phyloP scores from a whole-genome alignment of 148 eudicot species.

The Persicaria tinctoria region DNA sequence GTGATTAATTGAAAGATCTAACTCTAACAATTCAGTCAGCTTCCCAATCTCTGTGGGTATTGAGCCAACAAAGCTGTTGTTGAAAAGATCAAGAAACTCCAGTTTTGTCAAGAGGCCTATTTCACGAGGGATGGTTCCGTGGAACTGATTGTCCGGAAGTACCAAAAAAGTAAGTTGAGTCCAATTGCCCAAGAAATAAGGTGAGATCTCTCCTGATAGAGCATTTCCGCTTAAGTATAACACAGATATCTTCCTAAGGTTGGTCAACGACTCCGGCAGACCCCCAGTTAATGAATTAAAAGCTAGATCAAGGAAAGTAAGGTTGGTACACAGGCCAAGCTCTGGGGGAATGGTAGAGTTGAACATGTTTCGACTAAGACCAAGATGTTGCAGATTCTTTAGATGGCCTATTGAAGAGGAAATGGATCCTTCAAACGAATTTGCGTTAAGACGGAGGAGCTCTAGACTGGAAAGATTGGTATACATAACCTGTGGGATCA shows the following conservation, averaged over 20 bases:
- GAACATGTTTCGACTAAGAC: background rate
- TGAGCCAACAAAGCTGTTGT: constrained; percentile 22
- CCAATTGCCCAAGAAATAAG: constrained; percentile 24
- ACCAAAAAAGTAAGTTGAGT: constrained; percentile 24
- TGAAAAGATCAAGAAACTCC: constrained; percentile 13
- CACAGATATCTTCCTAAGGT: constrained; percentile 18
- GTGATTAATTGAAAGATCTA: too few species aligned
- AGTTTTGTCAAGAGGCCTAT: constrained; percentile 22
- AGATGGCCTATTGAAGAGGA: background rate
- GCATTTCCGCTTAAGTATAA: constrained; percentile 22
- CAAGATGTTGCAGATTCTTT: background rate
- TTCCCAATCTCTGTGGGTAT: too few species aligned
- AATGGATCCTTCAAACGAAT: too few species aligned
- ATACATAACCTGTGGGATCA: too few species aligned
- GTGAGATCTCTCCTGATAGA: constrained; percentile 22
- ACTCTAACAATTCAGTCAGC: too few species aligned
- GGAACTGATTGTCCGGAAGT: constrained; percentile 20
- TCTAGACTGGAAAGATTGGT: too few species aligned
- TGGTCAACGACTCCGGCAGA: constrained; percentile 25
- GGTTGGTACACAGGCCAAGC: constrained; percentile 25
- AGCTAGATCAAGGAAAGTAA: constrained; percentile 10
- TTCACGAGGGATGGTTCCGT: constrained; percentile 25
- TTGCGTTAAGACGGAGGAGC: too few species aligned
- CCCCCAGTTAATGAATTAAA: constrained; percentile 16
- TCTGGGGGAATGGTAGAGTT: background rate